Evolutionary conservation across 768 basidiomycete species (phyloP), one percentile per base, ranked within the genome.

Genomic region (Cystofilobasidium macerans): DNA sequence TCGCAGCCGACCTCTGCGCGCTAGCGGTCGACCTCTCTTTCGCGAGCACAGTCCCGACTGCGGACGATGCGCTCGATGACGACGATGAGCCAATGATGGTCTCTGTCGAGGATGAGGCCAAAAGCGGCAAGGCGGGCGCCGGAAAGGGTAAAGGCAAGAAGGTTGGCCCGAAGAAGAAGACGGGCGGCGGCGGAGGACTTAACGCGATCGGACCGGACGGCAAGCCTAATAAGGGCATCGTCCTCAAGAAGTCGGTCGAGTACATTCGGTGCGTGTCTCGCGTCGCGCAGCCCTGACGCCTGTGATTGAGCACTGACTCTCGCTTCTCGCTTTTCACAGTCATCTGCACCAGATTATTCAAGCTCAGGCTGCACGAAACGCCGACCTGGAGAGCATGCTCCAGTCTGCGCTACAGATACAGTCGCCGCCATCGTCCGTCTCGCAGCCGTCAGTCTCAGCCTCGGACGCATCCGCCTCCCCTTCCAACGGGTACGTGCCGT

Each of bases 211-310:
- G 72, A 51, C 61, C 53, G 24, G 48, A 71, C 32, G 85, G 88
- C 61, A 93, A 93, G 73, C 90, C 90, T 32, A 93, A 94, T 78
- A 94, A 94, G 80, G 90, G 91, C 38, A 88, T 93, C 85, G 91
- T 94, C 48, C 76, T 94, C 53, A 76, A 88, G 70, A 94, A 88
- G 81, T 85, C 84, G 63, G 85, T 87, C 2, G 85, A 86, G 71
- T 85, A 86, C 71, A 85, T 86, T 35, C 65, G 71, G 72, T 76
- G 42, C 40, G 69, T 58, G 5, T 0, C 24, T 35, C 30, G 20
- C n/a, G 43, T 35, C 14, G 43, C 24, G 9, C 14, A n/a, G 8
- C 14, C 26, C 53, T 28, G 32, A 51, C 48, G 26, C 13, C 32
- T 24, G 20, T 26, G 56, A 36, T 20, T 26, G 40, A 20, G 45